phyloP scores from a whole-genome alignment of 805 yeast genomes.

The Lachancea sp. region DNA sequence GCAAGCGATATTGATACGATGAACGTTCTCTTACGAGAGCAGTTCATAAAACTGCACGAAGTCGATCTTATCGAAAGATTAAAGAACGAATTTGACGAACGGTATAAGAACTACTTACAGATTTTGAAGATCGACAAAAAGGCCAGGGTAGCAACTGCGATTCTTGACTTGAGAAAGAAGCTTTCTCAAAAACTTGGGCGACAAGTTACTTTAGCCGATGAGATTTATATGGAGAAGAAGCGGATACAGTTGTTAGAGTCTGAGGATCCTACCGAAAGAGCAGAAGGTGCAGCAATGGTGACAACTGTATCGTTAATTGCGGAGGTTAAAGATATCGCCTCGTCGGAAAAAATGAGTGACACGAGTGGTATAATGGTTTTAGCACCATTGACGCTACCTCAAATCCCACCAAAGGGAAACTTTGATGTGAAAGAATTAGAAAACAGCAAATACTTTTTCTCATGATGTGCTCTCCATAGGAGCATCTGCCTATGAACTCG shows the following conservation, averaged over 20 bases:
- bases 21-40: constrained; percentile 65
- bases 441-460: constrained; percentile 76
- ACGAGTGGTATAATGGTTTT: constrained; percentile 39
- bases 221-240: constrained; percentile 60
- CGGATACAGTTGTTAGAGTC: constrained; percentile 53
- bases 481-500: constrained; percentile 2
- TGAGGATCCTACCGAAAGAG: constrained; percentile 42
- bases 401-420: constrained; percentile 71
- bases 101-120: constrained; percentile 69
- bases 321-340: constrained; percentile 26
- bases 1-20: constrained; percentile 73
- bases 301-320: constrained; percentile 63
- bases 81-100: constrained; percentile 69
- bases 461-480: constrained; percentile 15
- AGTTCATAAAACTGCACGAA: constrained; percentile 72
- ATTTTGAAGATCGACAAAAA: constrained; percentile 48
- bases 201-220: constrained; percentile 60
- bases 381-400: constrained; percentile 65
- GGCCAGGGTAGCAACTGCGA: constrained; percentile 45
- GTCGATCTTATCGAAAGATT: constrained; percentile 65
- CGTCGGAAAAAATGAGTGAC: constrained; percentile 25
- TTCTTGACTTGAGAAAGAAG: constrained; percentile 44
- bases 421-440: constrained; percentile 71
- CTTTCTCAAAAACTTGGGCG: constrained; percentile 47
- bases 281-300: constrained; percentile 47